Percentiles rank a stretch among this genome's conserved stretches.
phyloP scores from a whole-genome alignment of 1,139 yeast species.

The Geotrichum restrictum region DNA sequence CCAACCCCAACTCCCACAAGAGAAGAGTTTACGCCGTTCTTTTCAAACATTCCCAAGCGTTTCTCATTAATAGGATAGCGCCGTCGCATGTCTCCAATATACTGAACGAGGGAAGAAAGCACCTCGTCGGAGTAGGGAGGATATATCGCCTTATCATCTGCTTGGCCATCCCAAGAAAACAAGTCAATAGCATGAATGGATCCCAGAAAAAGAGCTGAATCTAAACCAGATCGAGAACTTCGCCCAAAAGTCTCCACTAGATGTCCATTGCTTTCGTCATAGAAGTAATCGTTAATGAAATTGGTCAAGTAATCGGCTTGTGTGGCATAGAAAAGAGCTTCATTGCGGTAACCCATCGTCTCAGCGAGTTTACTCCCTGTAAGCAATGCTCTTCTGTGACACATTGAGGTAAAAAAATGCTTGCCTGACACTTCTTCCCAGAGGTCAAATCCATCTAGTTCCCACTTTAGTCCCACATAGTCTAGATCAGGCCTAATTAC shows the following conservation, averaged over 20 bases:
- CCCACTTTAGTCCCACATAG: constrained; percentile 65
- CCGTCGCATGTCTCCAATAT: constrained; percentile 59
- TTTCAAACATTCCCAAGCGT: constrained; percentile 38
- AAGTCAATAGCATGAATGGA: constrained; percentile 42
- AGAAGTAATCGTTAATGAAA: constrained; percentile 36
- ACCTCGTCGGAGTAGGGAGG: constrained; percentile 35
- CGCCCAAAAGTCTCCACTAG: constrained; percentile 63
- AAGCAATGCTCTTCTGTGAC: constrained; percentile 65
- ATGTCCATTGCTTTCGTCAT: constrained; percentile 46
- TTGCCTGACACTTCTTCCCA: constrained; percentile 84
- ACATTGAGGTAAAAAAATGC: constrained; percentile 75
- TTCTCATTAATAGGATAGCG: constrained; percentile 71
- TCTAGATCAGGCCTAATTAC: constrained; percentile 68
- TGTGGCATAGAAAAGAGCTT: constrained; percentile 31
- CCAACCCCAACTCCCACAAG: constrained; percentile 70
- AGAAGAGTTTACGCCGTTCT: constrained; percentile 23
- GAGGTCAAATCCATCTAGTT: constrained; percentile 65
- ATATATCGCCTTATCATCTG: constrained; percentile 30
- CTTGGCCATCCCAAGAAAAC: constrained; percentile 56
- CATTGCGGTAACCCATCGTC: constrained; percentile 40
- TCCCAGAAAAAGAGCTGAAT: constrained; percentile 73
- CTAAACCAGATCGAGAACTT: constrained; percentile 64
- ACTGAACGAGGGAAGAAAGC: constrained; percentile 28
- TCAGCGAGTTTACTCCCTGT: constrained; percentile 53
- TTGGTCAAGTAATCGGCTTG: constrained; percentile 39